Conservation (phyloP, 164 flowering plant species). For the Echeveria elegans region DNA sequence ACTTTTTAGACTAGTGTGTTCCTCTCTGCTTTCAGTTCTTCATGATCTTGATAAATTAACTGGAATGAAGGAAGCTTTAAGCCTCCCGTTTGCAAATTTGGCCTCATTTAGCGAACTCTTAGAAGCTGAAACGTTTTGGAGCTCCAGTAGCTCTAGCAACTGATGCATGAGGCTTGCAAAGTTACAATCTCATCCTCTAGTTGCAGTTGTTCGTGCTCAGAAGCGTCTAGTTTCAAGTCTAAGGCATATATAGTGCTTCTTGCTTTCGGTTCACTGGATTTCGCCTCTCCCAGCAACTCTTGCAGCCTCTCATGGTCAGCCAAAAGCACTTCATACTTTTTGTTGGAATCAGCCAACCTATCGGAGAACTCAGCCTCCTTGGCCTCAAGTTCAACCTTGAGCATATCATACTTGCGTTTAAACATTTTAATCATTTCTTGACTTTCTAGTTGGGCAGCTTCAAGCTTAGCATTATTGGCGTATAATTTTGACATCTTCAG, state of each 20-base stretch:
- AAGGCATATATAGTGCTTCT: slow-evolving; percentile 25
- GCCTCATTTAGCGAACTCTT: slow-evolving; percentile 32
- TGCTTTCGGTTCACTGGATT: slow-evolving; percentile 39
- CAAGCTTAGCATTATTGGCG: slow-evolving; percentile 42
- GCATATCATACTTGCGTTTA: slow-evolving; percentile 25
- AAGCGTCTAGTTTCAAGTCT: slow-evolving; percentile 44
- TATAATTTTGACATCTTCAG: slow-evolving; percentile 44
- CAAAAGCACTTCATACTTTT: slow-evolving; percentile 34
- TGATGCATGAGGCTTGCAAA: slow-evolving; percentile 41
- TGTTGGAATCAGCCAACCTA: slow-evolving; percentile 33
- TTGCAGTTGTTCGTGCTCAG: slow-evolving; percentile 43
- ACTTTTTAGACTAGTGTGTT: slow-evolving; percentile 31
- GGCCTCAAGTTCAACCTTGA: slow-evolving; percentile 30
- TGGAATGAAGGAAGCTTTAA: slow-evolving; percentile 48
- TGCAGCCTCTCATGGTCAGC: slow-evolving; percentile 40
- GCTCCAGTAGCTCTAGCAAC: slow-evolving; percentile 28
- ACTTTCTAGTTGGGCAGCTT: slow-evolving; percentile 36
- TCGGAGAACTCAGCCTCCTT: slow-evolving; percentile 27
- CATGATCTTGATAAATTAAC: slow-evolving; percentile 33
- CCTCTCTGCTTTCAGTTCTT: slow-evolving; percentile 45
- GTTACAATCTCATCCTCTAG: slow-evolving; percentile 42
- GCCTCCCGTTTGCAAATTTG: slow-evolving; percentile 44
- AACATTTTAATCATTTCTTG: slow-evolving; percentile 22
- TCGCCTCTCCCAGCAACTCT: slow-evolving; percentile 31
- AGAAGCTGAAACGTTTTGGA: slow-evolving; percentile 42